A percentile compares a stretch with the other conserved stretches of the same genome.
These are phyloP conservation scores for Pseudonitzschia multistriata DNA, from an alignment of 108 stramenopile genomes.

Conservation along the genomic window DNA sequence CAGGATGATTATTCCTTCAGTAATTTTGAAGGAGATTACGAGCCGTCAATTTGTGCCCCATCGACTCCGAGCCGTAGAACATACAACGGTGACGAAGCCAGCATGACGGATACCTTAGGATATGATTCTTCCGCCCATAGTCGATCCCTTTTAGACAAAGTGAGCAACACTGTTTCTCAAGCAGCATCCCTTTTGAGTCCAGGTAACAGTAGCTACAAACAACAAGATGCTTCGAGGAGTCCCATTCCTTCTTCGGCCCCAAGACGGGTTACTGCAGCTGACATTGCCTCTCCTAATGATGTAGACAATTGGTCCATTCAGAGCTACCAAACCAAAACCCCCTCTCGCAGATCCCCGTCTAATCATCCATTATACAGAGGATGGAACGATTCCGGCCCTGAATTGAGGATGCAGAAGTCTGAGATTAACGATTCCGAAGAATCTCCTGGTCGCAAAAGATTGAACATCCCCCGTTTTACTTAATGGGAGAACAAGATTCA, in stretches of 20 bases:
- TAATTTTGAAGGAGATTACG: constrained; percentile 28
- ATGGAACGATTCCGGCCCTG: background rate
- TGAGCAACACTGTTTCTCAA: background rate
- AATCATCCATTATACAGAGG: constrained; percentile 7
- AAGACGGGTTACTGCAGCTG: background rate
- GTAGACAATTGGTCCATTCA: constrained; percentile 34
- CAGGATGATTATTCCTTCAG: constrained; percentile 25
- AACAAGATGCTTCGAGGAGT: background rate
- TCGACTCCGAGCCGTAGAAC: constrained; percentile 13
- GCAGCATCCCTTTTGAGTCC: background rate
- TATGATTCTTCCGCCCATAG: constrained; percentile 19
- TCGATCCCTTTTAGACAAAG: background rate
- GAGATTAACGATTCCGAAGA: background rate
- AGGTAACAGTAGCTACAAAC: constrained; percentile 1
- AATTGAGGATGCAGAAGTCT: background rate
- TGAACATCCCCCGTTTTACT: background rate
- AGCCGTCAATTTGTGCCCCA: background rate
- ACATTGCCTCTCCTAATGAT: constrained; percentile 8
- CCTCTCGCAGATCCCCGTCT: background rate
- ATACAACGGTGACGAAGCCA: constrained; percentile 19
- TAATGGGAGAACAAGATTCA: background rate
- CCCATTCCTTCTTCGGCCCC: constrained; percentile 1
- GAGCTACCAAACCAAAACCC: constrained; percentile 15
- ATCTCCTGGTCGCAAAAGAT: background rate
- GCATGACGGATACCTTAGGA: constrained; percentile 23